These are phyloP conservation scores for Aspergillus caelatus DNA, from an alignment of 2,329 filamentous ascomycete species.

Conservation along the genomic window DNA sequence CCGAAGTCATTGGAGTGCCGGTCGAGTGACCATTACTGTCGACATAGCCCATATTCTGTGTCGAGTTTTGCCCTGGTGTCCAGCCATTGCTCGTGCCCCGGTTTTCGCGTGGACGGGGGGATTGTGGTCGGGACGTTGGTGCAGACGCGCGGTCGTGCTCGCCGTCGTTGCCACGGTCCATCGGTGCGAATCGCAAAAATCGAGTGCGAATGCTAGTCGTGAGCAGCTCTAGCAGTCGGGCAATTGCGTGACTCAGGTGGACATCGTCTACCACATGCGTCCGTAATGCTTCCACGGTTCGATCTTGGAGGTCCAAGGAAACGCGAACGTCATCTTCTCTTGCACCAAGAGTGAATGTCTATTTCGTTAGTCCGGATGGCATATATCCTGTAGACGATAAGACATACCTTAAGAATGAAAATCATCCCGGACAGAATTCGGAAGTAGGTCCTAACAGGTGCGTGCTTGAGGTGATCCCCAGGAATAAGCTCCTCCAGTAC, in stretches of 20 bases:
- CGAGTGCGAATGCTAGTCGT: constrained; percentile 61
- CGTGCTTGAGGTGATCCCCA: constrained; percentile 61
- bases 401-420: constrained; percentile 62
- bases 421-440: constrained; percentile 66
- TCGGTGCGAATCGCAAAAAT: constrained; percentile 60
- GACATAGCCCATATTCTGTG: constrained; percentile 28
- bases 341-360: constrained; percentile 65
- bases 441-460: constrained; percentile 66
- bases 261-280: constrained; percentile 68
- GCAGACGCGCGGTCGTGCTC: constrained; percentile 41
- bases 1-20: constrained; percentile 27
- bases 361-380: constrained; percentile 9
- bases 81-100: constrained; percentile 30
- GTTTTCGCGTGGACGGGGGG: constrained; percentile 38
- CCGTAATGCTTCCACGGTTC: constrained; percentile 60
- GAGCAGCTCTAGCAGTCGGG: constrained; percentile 62
- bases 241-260: constrained; percentile 64
- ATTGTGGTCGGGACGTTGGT: constrained; percentile 39
- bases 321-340: constrained; percentile 64
- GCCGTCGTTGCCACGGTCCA: constrained; percentile 48
- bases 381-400: background rate
- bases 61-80: constrained; percentile 25
- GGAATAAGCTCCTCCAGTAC: constrained; percentile 63
- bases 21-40: constrained; percentile 28
- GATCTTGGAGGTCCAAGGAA: constrained; percentile 60